Base-by-base conservation (phyloP, 179 eudicot genomes). In the Monotropa hypopitys region DNA sequence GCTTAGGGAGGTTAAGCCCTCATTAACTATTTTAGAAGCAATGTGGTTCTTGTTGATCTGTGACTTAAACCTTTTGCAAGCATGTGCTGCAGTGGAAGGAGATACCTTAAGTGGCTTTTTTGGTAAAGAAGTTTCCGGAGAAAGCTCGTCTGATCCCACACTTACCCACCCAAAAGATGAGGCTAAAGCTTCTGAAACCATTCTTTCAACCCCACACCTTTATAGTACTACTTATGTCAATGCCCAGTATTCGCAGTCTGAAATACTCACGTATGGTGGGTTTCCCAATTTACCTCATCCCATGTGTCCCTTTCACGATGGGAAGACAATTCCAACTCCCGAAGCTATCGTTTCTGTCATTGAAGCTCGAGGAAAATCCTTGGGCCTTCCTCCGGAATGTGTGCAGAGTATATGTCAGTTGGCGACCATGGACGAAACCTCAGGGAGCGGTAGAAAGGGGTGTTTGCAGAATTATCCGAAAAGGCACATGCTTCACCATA, bases 31-130 rank as follows among this genome's bases (percentile, higher is more conserved):
- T 62, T 70, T 63, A 20, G 89, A 86, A 62, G 89, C 84, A 59
- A 86, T 86, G 89, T 86, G 87, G 87, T 67, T 68, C 21, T 69
- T 84, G 67, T 76, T 86, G 70, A 73, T 86, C 21, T 82, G 82
- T 70, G 87, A 86, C 75, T 61, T 84, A 56, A 78, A 82, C 76
- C 76, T 84, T 1, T 63, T 77, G 3, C 74, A 73, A 70, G 87
- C 87, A 32, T 84, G 61, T 67, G 68, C 46, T 67, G 68, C 46
- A 5, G 28, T 56, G 61, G 81, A 85, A 28, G 73, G 73, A 23
- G 83, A 72, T 65, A 38, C 68, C 30, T 20, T 74, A 42, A 75
- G 75, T 49, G 45, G 23, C 7, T 16, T 72, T 32, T 35, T 69
- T 63, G 74, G 72, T 54, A 59, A 38, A 43, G 81, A 70, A 53